Conservation (phyloP, 208 protist species). For the Trypanosoma boissoni region DNA sequence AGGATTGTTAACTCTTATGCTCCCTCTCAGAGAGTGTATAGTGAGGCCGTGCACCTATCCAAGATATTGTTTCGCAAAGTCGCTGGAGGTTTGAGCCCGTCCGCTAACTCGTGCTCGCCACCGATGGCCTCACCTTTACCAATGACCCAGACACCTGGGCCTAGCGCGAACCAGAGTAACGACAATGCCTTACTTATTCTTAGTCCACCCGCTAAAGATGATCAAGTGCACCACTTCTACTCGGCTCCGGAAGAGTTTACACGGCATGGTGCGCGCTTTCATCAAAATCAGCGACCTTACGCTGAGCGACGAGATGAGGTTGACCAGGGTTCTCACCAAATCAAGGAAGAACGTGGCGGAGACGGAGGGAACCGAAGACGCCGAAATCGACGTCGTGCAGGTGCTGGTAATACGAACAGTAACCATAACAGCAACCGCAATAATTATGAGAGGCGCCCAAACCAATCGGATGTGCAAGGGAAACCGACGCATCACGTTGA, state of each 20-base stretch:
- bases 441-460: conserved; percentile 37
- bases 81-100: conserved; percentile 61
- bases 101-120: conserved; percentile 56
- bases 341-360: conserved; percentile 6
- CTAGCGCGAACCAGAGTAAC: conserved; percentile 16
- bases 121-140: conserved; percentile 71
- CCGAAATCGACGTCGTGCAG: conserved; percentile 24
- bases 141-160: conserved; percentile 56
- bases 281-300: conserved; percentile 24
- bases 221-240: conserved; percentile 29
- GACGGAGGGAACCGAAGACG: conserved; percentile 19
- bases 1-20: conserved; percentile 67
- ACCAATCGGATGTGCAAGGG: conserved; percentile 10
- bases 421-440: conserved; percentile 1
- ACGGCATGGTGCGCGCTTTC: conserved; percentile 15
- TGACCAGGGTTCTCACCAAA: conserved; percentile 1
- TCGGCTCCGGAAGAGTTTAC: conserved; percentile 12
- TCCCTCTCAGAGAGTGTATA: conserved; percentile 65
- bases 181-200: conserved; percentile 33
- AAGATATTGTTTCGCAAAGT: conserved; percentile 90
- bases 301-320: conserved; percentile 11
- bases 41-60: conserved; percentile 85
- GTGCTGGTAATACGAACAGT: conserved; percentile 12
- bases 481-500: conserved; percentile 3
- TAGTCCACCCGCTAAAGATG: conserved; percentile 45